Evolutionary conservation across 108 stramenopile species (phyloP).

Genomic region (Cyclotella kingstonii): DNA sequence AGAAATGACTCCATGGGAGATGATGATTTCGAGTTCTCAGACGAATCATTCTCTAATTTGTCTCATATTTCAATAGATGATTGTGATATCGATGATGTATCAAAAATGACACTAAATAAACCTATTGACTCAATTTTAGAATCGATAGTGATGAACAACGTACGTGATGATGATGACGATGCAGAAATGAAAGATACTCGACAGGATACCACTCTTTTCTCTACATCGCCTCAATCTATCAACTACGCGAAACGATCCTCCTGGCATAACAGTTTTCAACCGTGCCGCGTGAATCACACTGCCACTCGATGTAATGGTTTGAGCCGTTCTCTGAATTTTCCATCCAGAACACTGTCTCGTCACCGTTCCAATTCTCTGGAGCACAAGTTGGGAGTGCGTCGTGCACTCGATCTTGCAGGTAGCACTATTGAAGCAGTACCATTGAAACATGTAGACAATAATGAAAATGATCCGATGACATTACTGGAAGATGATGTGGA

Average conservation of each 20-base stretch:
- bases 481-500: slow-evolving; percentile 41
- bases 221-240: neutral
- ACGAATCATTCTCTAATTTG: too few relatives aligned
- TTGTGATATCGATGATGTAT: neutral
- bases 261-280: too few relatives aligned
- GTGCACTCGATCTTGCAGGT: slow-evolving; percentile 75
- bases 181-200: neutral
- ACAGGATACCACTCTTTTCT: too few relatives aligned
- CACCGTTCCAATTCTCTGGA: neutral
- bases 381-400: slow-evolving; percentile 61
- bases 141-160: neutral
- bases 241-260: too few relatives aligned
- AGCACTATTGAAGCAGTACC: slow-evolving; percentile 56
- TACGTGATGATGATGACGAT: neutral
- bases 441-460: neutral
- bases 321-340: slow-evolving; percentile 3
- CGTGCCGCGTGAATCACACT: too few relatives aligned
- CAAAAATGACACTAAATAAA: too few relatives aligned
- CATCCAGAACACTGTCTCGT: neutral
- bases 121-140: neutral
- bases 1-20: too few relatives aligned
- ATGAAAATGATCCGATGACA: neutral
- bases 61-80: too few relatives aligned
- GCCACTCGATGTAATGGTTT: neutral
- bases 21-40: too few relatives aligned